Conservation (phyloP, 306 rosid species). For the Prosopis cineraria region DNA sequence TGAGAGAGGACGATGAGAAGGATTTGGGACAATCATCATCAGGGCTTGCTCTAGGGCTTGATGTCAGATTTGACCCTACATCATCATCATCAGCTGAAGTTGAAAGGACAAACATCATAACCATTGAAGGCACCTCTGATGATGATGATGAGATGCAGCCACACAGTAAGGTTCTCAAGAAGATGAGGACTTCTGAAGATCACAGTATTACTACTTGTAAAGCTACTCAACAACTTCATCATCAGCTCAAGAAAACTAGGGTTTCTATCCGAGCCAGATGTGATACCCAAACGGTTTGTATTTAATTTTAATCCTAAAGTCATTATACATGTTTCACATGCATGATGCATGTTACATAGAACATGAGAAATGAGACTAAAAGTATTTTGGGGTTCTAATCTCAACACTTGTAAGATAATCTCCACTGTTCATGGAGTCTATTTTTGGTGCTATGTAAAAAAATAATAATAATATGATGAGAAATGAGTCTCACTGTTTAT, state of each 20-base stretch:
- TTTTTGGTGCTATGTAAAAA: no score
- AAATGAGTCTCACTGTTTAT: no score
- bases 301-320: no score
- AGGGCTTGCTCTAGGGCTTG: constrained; percentile 56
- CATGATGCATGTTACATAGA: no score
- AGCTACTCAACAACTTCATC: constrained; percentile 39
- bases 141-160: constrained; percentile 46
- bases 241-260: constrained; percentile 61
- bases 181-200: constrained; percentile 31
- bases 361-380: no score
- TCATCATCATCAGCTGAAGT: background rate
- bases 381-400: no score
- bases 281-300: constrained; percentile 57
- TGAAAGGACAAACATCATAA: constrained; percentile 9
- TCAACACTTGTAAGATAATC: no score
- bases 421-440: no score
- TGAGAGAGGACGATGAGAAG: constrained; percentile 17
- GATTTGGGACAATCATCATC: constrained; percentile 14
- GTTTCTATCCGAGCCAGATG: constrained; percentile 79
- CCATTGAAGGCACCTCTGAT: constrained; percentile 22
- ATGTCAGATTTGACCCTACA: constrained; percentile 39
- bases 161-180: constrained; percentile 46
- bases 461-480: no score
- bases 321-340: no score
- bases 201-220: constrained; percentile 43